Evolutionary conservation across 169 alveolate species (phyloP).

Genomic region (Theileria sp.): DNA sequence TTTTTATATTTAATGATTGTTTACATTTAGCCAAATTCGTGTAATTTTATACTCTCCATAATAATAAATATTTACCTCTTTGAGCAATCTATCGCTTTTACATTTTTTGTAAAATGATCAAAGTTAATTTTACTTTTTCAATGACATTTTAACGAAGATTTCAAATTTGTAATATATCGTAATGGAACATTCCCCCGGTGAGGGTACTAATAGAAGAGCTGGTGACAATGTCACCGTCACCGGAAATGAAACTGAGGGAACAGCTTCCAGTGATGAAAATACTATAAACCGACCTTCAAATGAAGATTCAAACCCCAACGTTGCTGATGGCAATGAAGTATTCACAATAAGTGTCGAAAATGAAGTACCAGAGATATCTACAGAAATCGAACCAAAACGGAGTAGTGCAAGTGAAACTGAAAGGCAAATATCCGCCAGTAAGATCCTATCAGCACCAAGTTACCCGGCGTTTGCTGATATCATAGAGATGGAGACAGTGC

Average conservation of each 20-base stretch:
- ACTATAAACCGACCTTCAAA: background rate
- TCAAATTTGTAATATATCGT: background rate
- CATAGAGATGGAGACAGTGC: constrained; percentile 51
- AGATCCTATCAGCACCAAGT: constrained; percentile 37
- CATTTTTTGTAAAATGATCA: background rate
- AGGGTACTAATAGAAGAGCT: background rate
- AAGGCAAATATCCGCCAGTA: constrained; percentile 7
- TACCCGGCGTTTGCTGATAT: constrained; percentile 59
- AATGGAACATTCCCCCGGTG: background rate
- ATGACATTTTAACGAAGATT: background rate
- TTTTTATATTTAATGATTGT: background rate
- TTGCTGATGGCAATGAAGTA: background rate
- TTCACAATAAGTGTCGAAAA: background rate
- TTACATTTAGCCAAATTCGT: background rate
- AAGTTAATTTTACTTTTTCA: background rate
- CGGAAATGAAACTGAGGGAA: background rate
- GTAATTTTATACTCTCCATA: background rate
- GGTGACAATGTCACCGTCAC: background rate
- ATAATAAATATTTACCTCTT: background rate
- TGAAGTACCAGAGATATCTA: background rate
- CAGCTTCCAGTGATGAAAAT: background rate
- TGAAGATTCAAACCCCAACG: background rate
- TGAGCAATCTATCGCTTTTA: background rate
- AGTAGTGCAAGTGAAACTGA: background rate
- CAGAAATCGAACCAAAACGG: background rate